Evolutionary conservation across 257 asterid species (phyloP), one percentile per base, ranked within the genome.

Genomic region (Jaltomata sinuosa): DNA sequence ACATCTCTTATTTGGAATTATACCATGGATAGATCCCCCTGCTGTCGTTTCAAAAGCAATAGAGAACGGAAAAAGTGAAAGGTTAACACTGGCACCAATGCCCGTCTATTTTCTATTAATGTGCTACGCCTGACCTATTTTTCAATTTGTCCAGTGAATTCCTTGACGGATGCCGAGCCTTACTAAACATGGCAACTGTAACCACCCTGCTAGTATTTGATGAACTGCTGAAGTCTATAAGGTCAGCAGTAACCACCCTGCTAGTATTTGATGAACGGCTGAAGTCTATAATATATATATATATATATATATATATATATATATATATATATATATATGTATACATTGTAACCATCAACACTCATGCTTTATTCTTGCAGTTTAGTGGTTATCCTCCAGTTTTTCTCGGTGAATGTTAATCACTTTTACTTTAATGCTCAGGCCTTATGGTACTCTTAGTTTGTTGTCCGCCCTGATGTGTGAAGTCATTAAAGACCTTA

Each of bases 81-180:
- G 99, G 99, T 94, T 25, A 71, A 55, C 21, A 79, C 38, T 74
- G 12, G 59, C 38, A 74, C 81, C 25, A 25, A 36, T 45, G 15
- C 81, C 59, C 19, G 12, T 25, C 21, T 74, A 45, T 74, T 74
- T 27, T 74, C 81, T 78, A 69, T 69, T 72, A 52, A 80, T 83
- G 71, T 81, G 31, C 38, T 67, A 68, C 71, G 80, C 84, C 84
- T 86, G 69, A 81, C 87, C 64, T 50, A 45, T 62, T 91, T 72
- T 85, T 89, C 87, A 85, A 84, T 84, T 87, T 87, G 34, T 84
- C 61, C 94, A 96, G 99, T 90, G 99, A 96, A 85, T 87, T 96
- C 90, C 92, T 96, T 76, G 99, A 96, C 89, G 99, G 98, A 82
- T 96, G 98, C 87, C 98, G 98, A 85, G 98, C 96, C 18, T 94